Evolutionary conservation across 306 rosid species (phyloP).

Genomic region (Trifolium repens): DNA sequence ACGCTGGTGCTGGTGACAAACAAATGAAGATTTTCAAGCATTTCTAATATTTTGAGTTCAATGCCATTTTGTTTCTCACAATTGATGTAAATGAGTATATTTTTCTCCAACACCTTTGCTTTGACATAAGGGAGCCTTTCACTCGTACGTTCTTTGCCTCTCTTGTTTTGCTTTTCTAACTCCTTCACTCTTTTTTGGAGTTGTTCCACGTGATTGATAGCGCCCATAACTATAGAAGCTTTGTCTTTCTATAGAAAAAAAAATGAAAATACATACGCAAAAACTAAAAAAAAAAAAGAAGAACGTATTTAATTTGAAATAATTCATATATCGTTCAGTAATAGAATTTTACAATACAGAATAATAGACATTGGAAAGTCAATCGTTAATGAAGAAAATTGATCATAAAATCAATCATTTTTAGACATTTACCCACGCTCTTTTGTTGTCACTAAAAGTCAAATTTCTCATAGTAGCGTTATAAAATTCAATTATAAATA

Average conservation of each 20-base stretch:
- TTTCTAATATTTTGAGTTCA: slow-evolving; percentile 31
- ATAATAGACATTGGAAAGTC: too few relatives aligned
- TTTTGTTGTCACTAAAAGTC: too few relatives aligned
- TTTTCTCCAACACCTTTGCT: slow-evolving; percentile 32
- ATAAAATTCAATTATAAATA: too few relatives aligned
- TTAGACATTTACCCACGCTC: too few relatives aligned
- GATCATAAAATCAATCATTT: too few relatives aligned
- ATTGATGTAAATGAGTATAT: slow-evolving; percentile 36
- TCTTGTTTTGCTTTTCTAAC: slow-evolving; percentile 39
- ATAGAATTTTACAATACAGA: too few relatives aligned
- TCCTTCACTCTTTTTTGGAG: slow-evolving; percentile 35
- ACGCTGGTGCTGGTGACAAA: slow-evolving; percentile 36
- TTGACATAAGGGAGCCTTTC: slow-evolving; percentile 24
- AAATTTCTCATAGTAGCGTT: too few relatives aligned
- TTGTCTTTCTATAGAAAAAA: slow-evolving; percentile 28
- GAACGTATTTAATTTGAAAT: too few relatives aligned
- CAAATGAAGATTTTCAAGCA: slow-evolving; percentile 39
- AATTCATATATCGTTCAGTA: too few relatives aligned
- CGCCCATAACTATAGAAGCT: slow-evolving; percentile 27
- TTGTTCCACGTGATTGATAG: slow-evolving; percentile 37
- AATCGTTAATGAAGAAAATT: too few relatives aligned
- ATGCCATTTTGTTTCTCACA: slow-evolving; percentile 44
- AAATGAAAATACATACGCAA: too few relatives aligned
- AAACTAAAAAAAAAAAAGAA: too few relatives aligned
- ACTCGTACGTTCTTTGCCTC: slow-evolving; percentile 1